Conservation (phyloP, 352 stramenopile species). For the Thalassiosira hispida region DNA sequence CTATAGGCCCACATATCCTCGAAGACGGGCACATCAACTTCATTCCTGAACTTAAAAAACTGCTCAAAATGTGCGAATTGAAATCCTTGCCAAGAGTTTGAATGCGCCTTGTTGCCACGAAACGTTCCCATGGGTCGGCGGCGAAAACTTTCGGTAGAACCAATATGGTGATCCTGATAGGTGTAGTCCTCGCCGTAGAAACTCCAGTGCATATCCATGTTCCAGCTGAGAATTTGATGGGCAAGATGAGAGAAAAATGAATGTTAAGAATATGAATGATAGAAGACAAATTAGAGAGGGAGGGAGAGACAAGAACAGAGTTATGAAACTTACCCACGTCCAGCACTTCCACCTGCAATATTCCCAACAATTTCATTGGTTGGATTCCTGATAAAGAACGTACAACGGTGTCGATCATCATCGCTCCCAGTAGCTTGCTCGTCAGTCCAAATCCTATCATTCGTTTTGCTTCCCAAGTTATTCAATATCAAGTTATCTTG, state of each 20-base stretch:
- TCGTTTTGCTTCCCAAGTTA: constrained; percentile 50
- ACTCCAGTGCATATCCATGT: constrained; percentile 13
- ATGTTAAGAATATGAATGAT: too few species aligned
- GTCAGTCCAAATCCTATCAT: constrained; percentile 32
- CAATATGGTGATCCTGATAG: too few species aligned
- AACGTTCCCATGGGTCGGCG: too few species aligned
- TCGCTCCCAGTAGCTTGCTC: constrained; percentile 1
- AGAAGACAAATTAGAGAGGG: too few species aligned
- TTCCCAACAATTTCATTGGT: constrained; percentile 59
- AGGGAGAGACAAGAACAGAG: too few species aligned
- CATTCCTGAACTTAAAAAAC: constrained; percentile 48
- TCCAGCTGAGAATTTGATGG: too few species aligned
- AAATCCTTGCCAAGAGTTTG: constrained; percentile 47
- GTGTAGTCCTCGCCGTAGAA: constrained; percentile 30
- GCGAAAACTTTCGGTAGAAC: constrained; percentile 14
- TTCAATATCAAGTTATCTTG: constrained; percentile 45
- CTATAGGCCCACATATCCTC: constrained; percentile 47
- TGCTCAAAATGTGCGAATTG: constrained; percentile 49
- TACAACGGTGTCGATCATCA: constrained; percentile 27
- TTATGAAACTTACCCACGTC: constrained; percentile 48
- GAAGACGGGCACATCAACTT: constrained; percentile 44
- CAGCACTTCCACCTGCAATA: constrained; percentile 50
- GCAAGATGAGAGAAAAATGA: too few species aligned
- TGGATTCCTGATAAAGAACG: constrained; percentile 32
- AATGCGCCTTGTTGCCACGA: constrained; percentile 35